Base-by-base conservation (phyloP, 2,329 filamentous ascomycete species). In the Calonectria naviculata region DNA sequence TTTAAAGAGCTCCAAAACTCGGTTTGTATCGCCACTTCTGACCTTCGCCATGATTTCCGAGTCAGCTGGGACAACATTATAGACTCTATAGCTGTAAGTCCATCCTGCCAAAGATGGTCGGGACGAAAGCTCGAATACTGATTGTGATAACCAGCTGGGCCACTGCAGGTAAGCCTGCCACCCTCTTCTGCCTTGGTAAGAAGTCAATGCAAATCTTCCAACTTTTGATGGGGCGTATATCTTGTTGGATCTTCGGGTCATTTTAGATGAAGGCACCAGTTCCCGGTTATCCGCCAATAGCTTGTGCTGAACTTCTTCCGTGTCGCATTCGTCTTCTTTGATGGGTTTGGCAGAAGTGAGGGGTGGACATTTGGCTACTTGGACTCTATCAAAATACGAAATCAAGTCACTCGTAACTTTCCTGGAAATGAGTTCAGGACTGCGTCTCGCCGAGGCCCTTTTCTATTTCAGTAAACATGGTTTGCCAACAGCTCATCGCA, bases 81-180 rank as follows among this genome's bases (percentile, higher is more conserved):
- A 80, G 1, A 73, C 58, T 0, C 78, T 52, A 4, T 67, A 79
- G 1, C 49, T 74, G 24, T 73, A 79, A 1, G 54, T 75, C 76
- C 76, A 77, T 0, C 76, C 75, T 1, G 72, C 41, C 0, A 74
- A 28, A 0, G 67, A 65, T 1, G 75, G 75, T 0, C 26, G 46
- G 0, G 73, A 79, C 1, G 70, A 54, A 1, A 80, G 0, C 15
- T 78, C 75, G 24, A 62, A 70, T 0, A 76, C 70, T 0, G 68
- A 71, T 0, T 67, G 41, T 1, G 78, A 78, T 4, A 78, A 10
- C 79, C 79, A 80, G n/a, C 42, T 74, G 0, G 79, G 78, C 9
- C 69, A 41, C 63, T 79, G 75, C 0, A 80, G 10, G 19, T 72
- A 71, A 0, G 71, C 77, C 5, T 76, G 69, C 78, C 78, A 80